Evolutionary conservation across 2,329 filamentous ascomycete species (phyloP).

Genomic region (Endoconidiophora laricicola): DNA sequence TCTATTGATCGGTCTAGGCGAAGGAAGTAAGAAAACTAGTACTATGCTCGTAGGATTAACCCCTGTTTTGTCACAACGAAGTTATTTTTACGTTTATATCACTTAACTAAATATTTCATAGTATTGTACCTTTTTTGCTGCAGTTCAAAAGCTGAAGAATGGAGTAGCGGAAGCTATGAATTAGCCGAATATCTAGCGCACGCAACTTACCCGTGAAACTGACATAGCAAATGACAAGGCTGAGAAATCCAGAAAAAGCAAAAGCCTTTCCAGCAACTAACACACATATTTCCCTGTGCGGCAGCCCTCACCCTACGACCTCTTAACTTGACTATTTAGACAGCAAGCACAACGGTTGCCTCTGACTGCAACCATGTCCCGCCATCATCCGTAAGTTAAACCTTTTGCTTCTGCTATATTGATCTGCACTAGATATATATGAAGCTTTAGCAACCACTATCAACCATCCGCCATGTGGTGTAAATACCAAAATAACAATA

Average conservation of each 20-base stretch:
- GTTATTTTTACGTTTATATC: too few species aligned
- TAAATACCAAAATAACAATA: background rate
- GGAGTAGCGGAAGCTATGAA: too few species aligned
- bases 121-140: too few species aligned
- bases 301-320: background rate
- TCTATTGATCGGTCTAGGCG: too few species aligned
- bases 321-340: background rate
- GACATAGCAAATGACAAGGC: slow-evolving; percentile 5
- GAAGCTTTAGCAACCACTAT: too few species aligned
- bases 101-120: too few species aligned
- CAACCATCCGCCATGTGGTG: background rate
- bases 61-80: too few species aligned
- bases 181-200: slow-evolving; percentile 6
- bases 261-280: background rate
- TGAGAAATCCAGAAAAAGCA: background rate
- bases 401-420: background rate
- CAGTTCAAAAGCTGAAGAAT: too few species aligned
- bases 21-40: too few species aligned
- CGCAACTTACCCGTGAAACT: background rate
- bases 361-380: slow-evolving; percentile 48
- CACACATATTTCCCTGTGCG: background rate
- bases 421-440: too few species aligned
- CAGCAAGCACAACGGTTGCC: background rate
- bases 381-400: slow-evolving; percentile 67
- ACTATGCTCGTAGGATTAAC: too few species aligned